These are phyloP conservation scores for Cetraspora pellucida DNA, from an alignment of 192 early-diverging fungal genomes.

Conservation along the genomic window DNA sequence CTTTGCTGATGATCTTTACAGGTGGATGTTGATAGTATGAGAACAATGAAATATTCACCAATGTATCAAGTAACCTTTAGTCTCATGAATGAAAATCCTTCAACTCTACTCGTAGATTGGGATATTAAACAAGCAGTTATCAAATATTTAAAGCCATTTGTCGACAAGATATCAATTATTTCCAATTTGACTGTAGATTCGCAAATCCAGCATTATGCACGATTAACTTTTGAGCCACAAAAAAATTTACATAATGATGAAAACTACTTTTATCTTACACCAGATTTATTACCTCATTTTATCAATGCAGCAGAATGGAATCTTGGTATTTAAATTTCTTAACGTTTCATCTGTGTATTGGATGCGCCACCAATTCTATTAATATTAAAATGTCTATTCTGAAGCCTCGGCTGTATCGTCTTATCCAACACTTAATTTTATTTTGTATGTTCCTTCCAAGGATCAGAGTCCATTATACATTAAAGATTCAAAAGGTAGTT, in stretches of 20 bases:
- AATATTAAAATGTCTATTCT: too few relatives aligned
- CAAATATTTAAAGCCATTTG: constrained; percentile 71
- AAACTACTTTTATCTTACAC: constrained; percentile 60
- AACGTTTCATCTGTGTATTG: constrained; percentile 10
- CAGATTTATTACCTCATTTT: constrained; percentile 83
- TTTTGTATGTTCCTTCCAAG: constrained; percentile 80
- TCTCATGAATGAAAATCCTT: constrained; percentile 83
- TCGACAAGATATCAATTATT: constrained; percentile 66
- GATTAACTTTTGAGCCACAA: constrained; percentile 70
- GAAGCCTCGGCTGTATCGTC: constrained; percentile 80
- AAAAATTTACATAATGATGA: constrained; percentile 40
- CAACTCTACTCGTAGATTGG: constrained; percentile 73
- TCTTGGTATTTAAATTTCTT: constrained; percentile 55
- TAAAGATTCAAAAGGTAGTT: constrained; percentile 53
- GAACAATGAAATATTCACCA: constrained; percentile 82
- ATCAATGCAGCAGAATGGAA: constrained; percentile 98
- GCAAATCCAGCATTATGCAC: constrained; percentile 84
- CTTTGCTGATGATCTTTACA: not conserved
- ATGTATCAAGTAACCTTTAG: constrained; percentile 86
- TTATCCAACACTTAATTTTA: constrained; percentile 84
- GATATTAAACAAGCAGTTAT: constrained; percentile 74
- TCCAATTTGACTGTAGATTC: constrained; percentile 79
- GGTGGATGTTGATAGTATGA: constrained; percentile 53
- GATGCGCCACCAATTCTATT: too few relatives aligned
- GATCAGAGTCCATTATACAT: constrained; percentile 73